Evolutionary conservation across 2,329 filamentous ascomycete genomes (phyloP).

Genomic region (Aureobasidium uvarum): DNA sequence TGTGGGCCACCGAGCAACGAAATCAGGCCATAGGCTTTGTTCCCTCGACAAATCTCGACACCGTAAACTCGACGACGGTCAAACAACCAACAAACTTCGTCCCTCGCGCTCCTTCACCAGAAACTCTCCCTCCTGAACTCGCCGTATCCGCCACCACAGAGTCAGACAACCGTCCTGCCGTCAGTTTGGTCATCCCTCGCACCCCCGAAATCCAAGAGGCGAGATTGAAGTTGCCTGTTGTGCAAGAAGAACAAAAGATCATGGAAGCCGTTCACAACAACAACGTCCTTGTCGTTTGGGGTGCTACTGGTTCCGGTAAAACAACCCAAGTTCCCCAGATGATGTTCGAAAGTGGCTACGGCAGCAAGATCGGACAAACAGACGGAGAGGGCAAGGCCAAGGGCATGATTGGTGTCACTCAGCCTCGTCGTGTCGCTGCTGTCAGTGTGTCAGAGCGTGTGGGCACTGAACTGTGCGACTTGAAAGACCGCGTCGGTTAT

Average conservation of each 20-base stretch:
- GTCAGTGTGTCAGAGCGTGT: conserved; percentile 97
- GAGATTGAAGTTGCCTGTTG: conserved; percentile 78
- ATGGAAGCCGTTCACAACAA: conserved; percentile 98
- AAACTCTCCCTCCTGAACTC: conserved; percentile 67
- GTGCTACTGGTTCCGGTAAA: conserved; percentile 94
- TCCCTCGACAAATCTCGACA: conserved; percentile 47
- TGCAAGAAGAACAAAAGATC: conserved; percentile 92
- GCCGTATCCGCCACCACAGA: conserved; percentile 56
- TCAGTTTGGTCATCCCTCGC: conserved; percentile 69
- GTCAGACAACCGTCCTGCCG: conserved; percentile 64
- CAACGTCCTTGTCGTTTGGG: conserved; percentile 85
- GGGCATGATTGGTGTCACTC: conserved; percentile 92
- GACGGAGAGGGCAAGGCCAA: conserved; percentile 48
- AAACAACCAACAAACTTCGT: conserved; percentile 62
- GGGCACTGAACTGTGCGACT: conserved; percentile 75
- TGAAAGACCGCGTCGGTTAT: conserved; percentile 77
- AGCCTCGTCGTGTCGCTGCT: conserved; percentile 89
- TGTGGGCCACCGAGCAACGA: conserved; percentile 83
- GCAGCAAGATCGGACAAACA: conserved; percentile 60
- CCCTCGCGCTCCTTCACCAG: conserved; percentile 66
- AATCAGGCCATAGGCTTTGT: conserved; percentile 76
- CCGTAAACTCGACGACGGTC: conserved; percentile 32
- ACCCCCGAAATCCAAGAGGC: conserved; percentile 71
- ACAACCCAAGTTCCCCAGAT: conserved; percentile 98
- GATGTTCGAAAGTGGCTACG: conserved; percentile 89